Conservation (phyloP, 2,329 filamentous ascomycete species). For the Magnaporthiopsis incrustans region DNA sequence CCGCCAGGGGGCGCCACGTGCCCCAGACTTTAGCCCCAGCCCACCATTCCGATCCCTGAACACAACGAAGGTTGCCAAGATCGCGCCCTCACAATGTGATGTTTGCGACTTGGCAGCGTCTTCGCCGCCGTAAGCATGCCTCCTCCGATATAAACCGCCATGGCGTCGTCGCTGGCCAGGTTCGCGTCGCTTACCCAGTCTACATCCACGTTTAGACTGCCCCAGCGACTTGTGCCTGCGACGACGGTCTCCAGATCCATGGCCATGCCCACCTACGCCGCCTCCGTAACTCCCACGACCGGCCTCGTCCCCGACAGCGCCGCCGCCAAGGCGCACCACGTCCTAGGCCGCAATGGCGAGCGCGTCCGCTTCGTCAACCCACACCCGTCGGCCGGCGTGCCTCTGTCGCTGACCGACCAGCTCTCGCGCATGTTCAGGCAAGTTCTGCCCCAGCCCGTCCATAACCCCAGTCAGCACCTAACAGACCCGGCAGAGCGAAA, state of each 20-base stretch:
- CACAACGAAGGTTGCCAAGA: no score
- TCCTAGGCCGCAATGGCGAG: slow-evolving; percentile 30
- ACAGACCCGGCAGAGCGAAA: slow-evolving; percentile 20
- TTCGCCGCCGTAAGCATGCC: no score
- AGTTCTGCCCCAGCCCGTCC: slow-evolving; percentile 11
- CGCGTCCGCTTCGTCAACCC: slow-evolving; percentile 41
- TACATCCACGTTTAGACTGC: background rate
- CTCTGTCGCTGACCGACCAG: slow-evolving; percentile 15
- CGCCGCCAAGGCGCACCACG: slow-evolving; percentile 38
- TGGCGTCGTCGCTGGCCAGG: background rate
- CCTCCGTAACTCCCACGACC: background rate
- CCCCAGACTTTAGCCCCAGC: no score
- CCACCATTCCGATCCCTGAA: no score
- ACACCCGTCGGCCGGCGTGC: slow-evolving; percentile 33
- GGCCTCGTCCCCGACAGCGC: slow-evolving; percentile 29
- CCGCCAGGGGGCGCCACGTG: no score
- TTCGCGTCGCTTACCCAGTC: background rate
- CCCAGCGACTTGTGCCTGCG: background rate
- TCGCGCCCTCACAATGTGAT: no score
- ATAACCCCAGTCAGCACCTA: background rate
- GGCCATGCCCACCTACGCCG: background rate
- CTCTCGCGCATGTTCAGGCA: slow-evolving; percentile 29
- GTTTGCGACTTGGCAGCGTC: no score
- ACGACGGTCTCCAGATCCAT: background rate
- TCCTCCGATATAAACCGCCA: background rate